Conservation (phyloP, 805 yeast genomes). For the Metschnikowia sp. region DNA sequence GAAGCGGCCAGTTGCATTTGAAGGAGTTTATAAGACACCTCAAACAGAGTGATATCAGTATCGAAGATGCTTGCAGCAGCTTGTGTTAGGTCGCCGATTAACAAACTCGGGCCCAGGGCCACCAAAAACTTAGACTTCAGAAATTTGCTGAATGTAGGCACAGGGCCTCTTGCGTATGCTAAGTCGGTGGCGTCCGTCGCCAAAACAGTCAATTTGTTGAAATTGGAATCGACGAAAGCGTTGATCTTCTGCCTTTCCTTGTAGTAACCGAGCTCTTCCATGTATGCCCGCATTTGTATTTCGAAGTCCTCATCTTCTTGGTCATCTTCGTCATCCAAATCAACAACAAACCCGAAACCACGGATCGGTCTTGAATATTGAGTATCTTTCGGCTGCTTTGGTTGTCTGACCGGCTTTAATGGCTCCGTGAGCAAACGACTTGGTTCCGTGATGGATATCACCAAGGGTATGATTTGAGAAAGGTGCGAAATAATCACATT, state of each 20-base stretch:
- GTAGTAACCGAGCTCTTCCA: constrained; percentile 2
- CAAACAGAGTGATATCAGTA: background rate
- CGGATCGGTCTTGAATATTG: constrained; percentile 9
- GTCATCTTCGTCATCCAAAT: constrained; percentile 4
- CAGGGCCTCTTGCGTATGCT: background rate
- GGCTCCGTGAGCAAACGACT: constrained; percentile 2
- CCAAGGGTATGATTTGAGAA: constrained; percentile 14
- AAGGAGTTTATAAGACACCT: constrained; percentile 6
- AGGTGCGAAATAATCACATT: constrained; percentile 3
- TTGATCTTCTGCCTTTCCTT: constrained; percentile 3
- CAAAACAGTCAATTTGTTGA: constrained; percentile 13
- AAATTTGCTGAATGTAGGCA: background rate
- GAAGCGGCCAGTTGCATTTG: background rate
- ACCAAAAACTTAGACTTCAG: background rate
- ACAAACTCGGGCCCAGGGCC: background rate
- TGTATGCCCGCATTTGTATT: constrained; percentile 1
- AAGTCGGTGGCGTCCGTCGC: constrained; percentile 7
- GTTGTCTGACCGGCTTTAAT: constrained; percentile 3
- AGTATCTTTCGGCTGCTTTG: background rate
- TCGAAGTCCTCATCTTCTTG: background rate
- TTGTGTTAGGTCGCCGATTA: constrained; percentile 7
- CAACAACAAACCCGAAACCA: constrained; percentile 16
- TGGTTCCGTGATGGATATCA: constrained; percentile 4
- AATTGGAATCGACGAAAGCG: constrained; percentile 5
- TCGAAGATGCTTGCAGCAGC: background rate